Percentiles rank a stretch among this genome's conserved stretches.
Evolutionary conservation across 225 moss, liverwort and hornwort species (phyloP).

Genomic region (Pleurozium schreberi): DNA sequence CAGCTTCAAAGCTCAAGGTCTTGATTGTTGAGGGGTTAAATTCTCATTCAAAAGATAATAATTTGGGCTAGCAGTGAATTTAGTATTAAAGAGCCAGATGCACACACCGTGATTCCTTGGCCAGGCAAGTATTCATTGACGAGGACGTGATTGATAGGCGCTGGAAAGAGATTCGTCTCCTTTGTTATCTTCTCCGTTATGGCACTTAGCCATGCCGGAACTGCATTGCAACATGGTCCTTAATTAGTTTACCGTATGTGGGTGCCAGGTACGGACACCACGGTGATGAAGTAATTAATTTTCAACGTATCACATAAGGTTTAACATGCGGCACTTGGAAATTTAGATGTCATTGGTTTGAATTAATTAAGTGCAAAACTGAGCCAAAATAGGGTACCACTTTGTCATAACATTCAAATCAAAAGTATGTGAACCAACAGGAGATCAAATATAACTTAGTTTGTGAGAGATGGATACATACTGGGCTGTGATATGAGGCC

Average conservation of each 20-base stretch:
- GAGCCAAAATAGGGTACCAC: not conserved
- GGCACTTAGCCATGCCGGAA: slow-evolving; percentile 57
- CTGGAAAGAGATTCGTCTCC: slow-evolving; percentile 64
- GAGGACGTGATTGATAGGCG: slow-evolving; percentile 81
- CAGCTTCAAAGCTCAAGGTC: too few species aligned
- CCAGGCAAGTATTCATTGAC: slow-evolving; percentile 87
- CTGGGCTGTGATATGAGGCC: slow-evolving; percentile 74
- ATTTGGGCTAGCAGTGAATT: not conserved
- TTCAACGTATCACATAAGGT: not conserved
- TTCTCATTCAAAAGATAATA: not conserved
- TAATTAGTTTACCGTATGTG: not conserved
- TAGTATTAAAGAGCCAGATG: not conserved
- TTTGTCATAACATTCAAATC: not conserved
- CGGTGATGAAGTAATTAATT: not conserved
- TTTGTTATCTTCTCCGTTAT: slow-evolving; percentile 55
- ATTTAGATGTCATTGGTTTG: not conserved
- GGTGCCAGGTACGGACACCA: not conserved
- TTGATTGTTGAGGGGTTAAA: not conserved
- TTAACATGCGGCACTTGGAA: not conserved
- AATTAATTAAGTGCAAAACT: not conserved
- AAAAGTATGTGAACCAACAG: not conserved
- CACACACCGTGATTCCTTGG: slow-evolving; percentile 78
- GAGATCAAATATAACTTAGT: not conserved
- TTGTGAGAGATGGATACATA: slow-evolving; percentile 18
- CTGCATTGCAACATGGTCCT: slow-evolving; percentile 19